Evolutionary conservation across 768 basidiomycete genomes (phyloP), one percentile per base, ranked within the genome.

Genomic region (Leccinum arenicola): DNA sequence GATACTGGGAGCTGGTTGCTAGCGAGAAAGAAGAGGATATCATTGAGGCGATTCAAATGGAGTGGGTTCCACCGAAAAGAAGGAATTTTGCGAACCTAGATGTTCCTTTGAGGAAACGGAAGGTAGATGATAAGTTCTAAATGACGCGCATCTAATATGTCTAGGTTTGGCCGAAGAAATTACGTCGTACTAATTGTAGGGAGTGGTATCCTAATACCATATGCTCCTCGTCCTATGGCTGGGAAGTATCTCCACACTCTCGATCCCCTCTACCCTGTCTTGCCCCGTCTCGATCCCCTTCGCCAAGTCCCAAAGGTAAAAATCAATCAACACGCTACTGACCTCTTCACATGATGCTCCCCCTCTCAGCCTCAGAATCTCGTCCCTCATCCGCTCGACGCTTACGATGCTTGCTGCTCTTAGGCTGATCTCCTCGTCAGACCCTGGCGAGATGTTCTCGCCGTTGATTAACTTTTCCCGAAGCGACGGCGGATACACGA

Each of bases 301-400:
- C 31, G 88, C 90, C 59, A 93, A 69, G 70, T 95, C 93, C 92
- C 93, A 96, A 11, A 95, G 73, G 74, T 90, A 95, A 68, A 97
- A 93, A 68, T 97, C 94, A 53, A 93, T 89, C 60, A 96, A 66
- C 49, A 94, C 93, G 62, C 89, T 91, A 68, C 83, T 88, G 40
- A 91, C 45, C 54, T 70, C 51, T 60, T 66, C 56, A 11, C 33
- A 29, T 21, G 40, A 12, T 15, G 27, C 55, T 15, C 74, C 75
- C 2, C 64, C 68, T 29, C 62, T 56, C 35, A 77, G 53, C 17
- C 55, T 54, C 14, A 63, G n/a, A 14, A 93, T 88, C 63, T 84
- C 82, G 40, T 78, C 76, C n/a, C 85, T 74, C 23, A 95, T 79
- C 2, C 80, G 77, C 70, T 95, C 92, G 3, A 95, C 91, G 0